Evolutionary conservation across 2,329 filamentous ascomycete species (phyloP), one percentile per base, ranked within the genome.

Genomic region (Bipolaris cookei): DNA sequence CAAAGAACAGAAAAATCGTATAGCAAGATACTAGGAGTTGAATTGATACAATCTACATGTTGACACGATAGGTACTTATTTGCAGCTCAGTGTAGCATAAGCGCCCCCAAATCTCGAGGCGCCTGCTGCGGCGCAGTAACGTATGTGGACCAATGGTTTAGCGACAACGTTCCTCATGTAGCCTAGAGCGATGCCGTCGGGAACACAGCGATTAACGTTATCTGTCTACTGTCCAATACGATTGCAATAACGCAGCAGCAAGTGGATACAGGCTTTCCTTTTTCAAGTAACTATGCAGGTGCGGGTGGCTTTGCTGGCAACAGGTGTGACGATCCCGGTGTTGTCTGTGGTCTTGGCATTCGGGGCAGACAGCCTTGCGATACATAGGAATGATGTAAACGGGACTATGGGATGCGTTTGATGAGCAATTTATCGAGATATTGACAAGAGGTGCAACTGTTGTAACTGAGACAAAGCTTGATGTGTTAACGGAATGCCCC

Each of bases 401-500:
- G 20, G 23, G 8, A 21, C 18, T 13, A 25, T 14, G 39, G 11
- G 3, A 8, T 16, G 23, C 14, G 23, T 23, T 20, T 39, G 23
- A 4, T 45, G 39, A 10, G 10, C 7, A 34, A 0, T 38, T 37
- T 13, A 2, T 37, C 25, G n/a, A 8, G 20, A 18, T 28, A 8
- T 37, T 4, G 39, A 7, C 14, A 4, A 6, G 28, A 8, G 14
- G 25, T 11, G 6, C 14, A 2, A 6, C 23, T n/a, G 34, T 20
- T 37, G n/a, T 23, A 21, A 16, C 16, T 23, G 13, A 32, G 42
- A 38, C 23, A 7, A n/a, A 2, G 21, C 20, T 14, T 37, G 18
- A 18, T 20, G 14, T 21, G 20, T 56, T 51, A 62, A 14, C 55
- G 67, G 32, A 74, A 74, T 0, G 68, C 71, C 18, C 69, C 68